phyloP scores from a whole-genome alignment of 352 stramenopile genomes.

The Pythium vanterpoolii region DNA sequence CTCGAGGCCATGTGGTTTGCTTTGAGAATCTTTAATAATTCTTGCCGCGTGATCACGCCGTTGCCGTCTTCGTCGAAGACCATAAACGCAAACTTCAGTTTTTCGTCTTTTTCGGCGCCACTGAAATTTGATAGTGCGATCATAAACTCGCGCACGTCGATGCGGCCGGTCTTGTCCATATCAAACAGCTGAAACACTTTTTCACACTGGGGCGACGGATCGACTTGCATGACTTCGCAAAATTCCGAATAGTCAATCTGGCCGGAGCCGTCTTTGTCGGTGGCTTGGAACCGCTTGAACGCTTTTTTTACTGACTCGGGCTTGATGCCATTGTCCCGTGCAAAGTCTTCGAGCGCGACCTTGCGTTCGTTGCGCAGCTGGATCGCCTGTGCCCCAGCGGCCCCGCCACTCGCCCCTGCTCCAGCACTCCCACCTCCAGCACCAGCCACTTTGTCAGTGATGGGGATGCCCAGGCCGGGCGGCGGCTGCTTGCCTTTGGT shows the following conservation, averaged over 20 bases:
- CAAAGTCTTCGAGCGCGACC: slow-evolving; percentile 91
- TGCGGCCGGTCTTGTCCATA: slow-evolving; percentile 89
- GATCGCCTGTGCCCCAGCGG: slow-evolving; percentile 68
- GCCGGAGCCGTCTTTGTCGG: slow-evolving; percentile 92
- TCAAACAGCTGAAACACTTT: slow-evolving; percentile 95
- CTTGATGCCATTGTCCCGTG: slow-evolving; percentile 94
- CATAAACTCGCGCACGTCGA: slow-evolving; percentile 94
- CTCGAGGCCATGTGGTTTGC: slow-evolving; percentile 94
- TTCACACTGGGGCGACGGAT: slow-evolving; percentile 89
- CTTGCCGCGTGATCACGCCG: slow-evolving; percentile 92
- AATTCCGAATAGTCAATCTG: slow-evolving; percentile 97
- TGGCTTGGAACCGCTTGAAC: slow-evolving; percentile 95
- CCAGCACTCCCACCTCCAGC: slow-evolving; percentile 28
- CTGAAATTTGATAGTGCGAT: slow-evolving; percentile 94
- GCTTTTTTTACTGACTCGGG: slow-evolving; percentile 95
- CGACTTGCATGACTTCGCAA: slow-evolving; percentile 94
- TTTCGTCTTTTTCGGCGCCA: slow-evolving; percentile 93
- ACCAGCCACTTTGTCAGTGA: slow-evolving; percentile 30
- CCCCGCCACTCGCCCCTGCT: slow-evolving; percentile 23
- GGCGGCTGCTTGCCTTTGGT: slow-evolving; percentile 91
- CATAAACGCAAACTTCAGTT: slow-evolving; percentile 96
- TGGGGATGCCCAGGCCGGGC: slow-evolving; percentile 64
- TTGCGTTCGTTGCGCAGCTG: slow-evolving; percentile 92
- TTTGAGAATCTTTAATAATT: slow-evolving; percentile 95
- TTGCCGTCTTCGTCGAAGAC: slow-evolving; percentile 95